Conservation (phyloP, 768 basidiomycete genomes). For the Botryobasidium botryosum region DNA sequence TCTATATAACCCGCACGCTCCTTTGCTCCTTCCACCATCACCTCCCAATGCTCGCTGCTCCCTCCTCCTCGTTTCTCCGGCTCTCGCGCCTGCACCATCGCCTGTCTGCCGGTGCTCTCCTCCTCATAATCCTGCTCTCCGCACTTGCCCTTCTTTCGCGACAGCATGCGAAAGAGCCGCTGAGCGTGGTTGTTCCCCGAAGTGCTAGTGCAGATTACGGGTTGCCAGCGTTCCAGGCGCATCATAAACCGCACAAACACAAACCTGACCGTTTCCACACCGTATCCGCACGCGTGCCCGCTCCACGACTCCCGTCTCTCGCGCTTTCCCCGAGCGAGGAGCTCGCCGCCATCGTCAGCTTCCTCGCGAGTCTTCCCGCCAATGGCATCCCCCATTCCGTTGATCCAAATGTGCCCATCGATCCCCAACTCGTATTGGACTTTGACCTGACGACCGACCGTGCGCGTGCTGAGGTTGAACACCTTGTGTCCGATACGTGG, state of each 20-base stretch:
- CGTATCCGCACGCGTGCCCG: no score
- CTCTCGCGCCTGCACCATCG: not conserved
- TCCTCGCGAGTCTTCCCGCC: conserved; percentile 54
- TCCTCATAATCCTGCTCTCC: not conserved
- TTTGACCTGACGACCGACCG: conserved; percentile 50
- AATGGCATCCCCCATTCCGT: conserved; percentile 54
- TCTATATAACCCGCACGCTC: no score
- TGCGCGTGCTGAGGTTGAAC: conserved; percentile 30
- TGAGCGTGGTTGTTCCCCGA: no score
- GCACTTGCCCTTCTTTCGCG: no score
- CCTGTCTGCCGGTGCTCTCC: not conserved
- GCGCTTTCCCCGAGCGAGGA: conserved; percentile 39
- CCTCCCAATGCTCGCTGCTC: not conserved
- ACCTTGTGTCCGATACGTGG: conserved; percentile 53
- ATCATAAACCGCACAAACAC: no score
- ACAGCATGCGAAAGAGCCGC: no score
- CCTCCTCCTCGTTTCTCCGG: not conserved
- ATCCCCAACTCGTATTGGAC: conserved; percentile 67
- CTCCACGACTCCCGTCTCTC: no score
- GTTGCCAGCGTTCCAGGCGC: no score
- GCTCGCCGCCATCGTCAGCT: conserved; percentile 56
- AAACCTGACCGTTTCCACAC: no score
- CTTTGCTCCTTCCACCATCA: not conserved
- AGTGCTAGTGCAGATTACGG: no score
- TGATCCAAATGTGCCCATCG: conserved; percentile 46